Evolutionary conservation across 306 rosid species (phyloP), one percentile per base, ranked within the genome.

Genomic region (Vigna angularis): DNA sequence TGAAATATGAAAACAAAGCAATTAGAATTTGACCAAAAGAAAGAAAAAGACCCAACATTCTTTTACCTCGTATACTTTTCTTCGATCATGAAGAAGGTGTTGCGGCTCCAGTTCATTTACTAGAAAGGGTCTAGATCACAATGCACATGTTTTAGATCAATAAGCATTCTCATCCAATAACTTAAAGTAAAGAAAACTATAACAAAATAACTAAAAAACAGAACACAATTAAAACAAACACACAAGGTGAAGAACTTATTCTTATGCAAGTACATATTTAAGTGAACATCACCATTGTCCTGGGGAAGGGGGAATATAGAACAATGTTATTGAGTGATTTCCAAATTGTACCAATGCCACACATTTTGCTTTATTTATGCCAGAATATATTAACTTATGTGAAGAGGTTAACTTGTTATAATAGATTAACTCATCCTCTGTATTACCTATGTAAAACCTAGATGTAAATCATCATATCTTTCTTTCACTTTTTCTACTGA

Each of bases 1-100:
- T 53, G 34, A 28, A 76, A 73, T 34, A 36, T 55, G 80, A 58
- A 57, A 70, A 74, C 30, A 79, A 32, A 5, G 34, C 30, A 20
- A 55, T 32, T 24, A 49, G 62, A 64, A 70, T 38, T 48, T n/a
- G 71, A 36, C 51, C 45, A 55, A 17, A 82, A 44, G 67, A 32
- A 50, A 34, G 38, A 30, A 30, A 65, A 24, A 6, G 48, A 49
- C 65, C 51, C 68, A 16, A 63, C 13, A 20, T 89, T 20, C 22
- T 30, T 26, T 70, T 86, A 94, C 98, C 98, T 94, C 92, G 20
- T 94, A 94, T 17, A 94, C 98, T 90, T 88, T 87, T 83, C 97
- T 89, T 51, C 98, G 87, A 86, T 94, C 98, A 74, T 92, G 97
- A 85, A 94, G 98, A 79, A 94, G 98, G 84, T 94, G 93, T 34